These are phyloP conservation scores for Musa balbisiana DNA, from an alignment of 202 grass and related monocot genomes.

Conservation along the genomic window DNA sequence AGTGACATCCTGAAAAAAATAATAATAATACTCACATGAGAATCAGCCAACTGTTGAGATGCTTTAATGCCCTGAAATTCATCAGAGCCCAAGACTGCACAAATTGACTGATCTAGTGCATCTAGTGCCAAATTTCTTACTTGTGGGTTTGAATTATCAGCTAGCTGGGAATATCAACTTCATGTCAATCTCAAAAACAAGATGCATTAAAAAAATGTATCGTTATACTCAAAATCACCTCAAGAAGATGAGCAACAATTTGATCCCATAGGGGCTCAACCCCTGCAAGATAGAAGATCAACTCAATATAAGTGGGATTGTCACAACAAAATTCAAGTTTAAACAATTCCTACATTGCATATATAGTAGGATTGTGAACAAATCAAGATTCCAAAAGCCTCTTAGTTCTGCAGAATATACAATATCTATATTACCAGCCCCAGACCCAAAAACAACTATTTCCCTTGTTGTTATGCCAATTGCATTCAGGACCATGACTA, in stretches of 20 bases:
- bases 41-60: constrained; percentile 41
- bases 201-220: constrained; percentile 18
- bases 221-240: constrained; percentile 43
- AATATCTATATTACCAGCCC: background rate
- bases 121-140: constrained; percentile 84
- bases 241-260: constrained; percentile 85
- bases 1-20: background rate
- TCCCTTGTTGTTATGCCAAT: too few species aligned
- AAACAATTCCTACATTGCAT: background rate
- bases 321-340: background rate
- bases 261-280: constrained; percentile 90
- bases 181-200: constrained; percentile 28
- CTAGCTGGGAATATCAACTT: constrained; percentile 55
- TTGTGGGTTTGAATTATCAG: constrained; percentile 64
- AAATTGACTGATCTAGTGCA: constrained; percentile 95
- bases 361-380: background rate
- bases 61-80: constrained; percentile 61
- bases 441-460: background rate
- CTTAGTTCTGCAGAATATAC: too few species aligned
- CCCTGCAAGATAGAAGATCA: constrained; percentile 43
- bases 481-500: too few species aligned
- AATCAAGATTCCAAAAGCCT: background rate
- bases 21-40: constrained; percentile 32
- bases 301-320: background rate
- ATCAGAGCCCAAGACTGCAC: constrained; percentile 86